Base-by-base conservation (phyloP, 2,329 filamentous ascomycete genomes). In the Trichoderma oligosporum region DNA sequence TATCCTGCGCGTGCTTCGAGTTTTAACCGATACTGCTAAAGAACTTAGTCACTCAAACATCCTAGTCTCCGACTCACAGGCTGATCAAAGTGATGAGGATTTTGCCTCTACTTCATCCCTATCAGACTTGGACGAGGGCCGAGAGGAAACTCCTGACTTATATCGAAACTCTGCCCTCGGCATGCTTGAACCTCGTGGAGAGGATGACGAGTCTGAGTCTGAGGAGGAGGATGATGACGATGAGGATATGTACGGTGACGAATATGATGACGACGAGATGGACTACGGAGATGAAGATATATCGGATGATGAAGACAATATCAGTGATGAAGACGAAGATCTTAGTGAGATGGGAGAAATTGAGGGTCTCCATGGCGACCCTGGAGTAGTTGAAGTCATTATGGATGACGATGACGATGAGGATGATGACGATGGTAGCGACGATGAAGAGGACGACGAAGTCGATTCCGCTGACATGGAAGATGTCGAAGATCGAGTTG, bases 141-240 rank as follows among this genome's bases (percentile, higher is more conserved):
- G 91, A 42, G 91, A 96, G 71, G 94, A 97, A 70, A 99, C 95
- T 4, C 94, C 95, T 27, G 94, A 99, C 73, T 81, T 99, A 18
- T 97, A 97, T 76, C 88, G 95, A 53, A 96, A 97, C 71, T 97
- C 94, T 2, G 91, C 95, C 1, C 78, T 99, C 20, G 93, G 94
- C 48, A 95, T 97, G 85, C 86, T 97, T 53, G 94, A 97, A 70
- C 87, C 89, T 62, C 84, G 86, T 48, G 84, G 88, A 58, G 87
- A 91, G 60, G 87, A 89, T 60, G 90, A 93, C 61, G 91, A 90
- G 48, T 91, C 89, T 31, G 88, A 90, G 29, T 86, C 85, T 14
- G 87, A 86, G 58, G 87, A 86, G 59, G 84, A 89, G 58, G 86
- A 74, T 60, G 80, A 84, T 60, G 91, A 91, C 45, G 88, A 92